phyloP scores from a whole-genome alignment of 2,329 filamentous ascomycete species.

The Epichloe sylvatica region DNA sequence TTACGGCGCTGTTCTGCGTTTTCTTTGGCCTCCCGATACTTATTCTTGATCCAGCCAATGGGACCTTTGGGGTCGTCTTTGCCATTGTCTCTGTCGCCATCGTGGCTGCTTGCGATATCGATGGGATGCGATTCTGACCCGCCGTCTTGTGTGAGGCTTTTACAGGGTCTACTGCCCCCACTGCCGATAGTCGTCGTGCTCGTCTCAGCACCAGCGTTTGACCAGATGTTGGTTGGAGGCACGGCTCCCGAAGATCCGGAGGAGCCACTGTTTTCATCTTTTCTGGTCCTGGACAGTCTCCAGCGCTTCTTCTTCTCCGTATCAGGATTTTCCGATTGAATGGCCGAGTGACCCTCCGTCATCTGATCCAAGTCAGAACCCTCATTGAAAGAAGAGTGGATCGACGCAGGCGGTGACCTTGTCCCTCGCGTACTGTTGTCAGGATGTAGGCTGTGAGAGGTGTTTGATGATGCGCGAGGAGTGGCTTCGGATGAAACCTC shows the following conservation, averaged over 20 bases:
- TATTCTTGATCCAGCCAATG: slow-evolving; percentile 45
- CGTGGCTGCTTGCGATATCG: slow-evolving; percentile 25
- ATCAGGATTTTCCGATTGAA: slow-evolving; percentile 34
- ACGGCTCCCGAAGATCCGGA: slow-evolving; percentile 27
- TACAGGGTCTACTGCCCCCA: slow-evolving; percentile 32
- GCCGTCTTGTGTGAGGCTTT: slow-evolving; percentile 38
- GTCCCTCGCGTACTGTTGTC: slow-evolving; percentile 45
- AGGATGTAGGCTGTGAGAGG: slow-evolving; percentile 28
- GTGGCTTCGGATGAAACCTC: slow-evolving; percentile 31
- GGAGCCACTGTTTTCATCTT: slow-evolving; percentile 38
- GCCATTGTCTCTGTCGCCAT: slow-evolving; percentile 22
- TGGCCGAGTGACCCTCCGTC: slow-evolving; percentile 38
- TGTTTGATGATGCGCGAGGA: slow-evolving; percentile 32
- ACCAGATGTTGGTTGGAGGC: slow-evolving; percentile 37
- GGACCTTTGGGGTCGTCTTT: slow-evolving; percentile 37
- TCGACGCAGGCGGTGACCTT: slow-evolving; percentile 61
- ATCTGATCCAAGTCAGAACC: slow-evolving; percentile 65
- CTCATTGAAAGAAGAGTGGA: slow-evolving; percentile 67
- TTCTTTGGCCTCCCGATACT: slow-evolving; percentile 46
- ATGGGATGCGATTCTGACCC: slow-evolving; percentile 30
- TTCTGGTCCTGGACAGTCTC: slow-evolving; percentile 54
- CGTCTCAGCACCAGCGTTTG: slow-evolving; percentile 48
- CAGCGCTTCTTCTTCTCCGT: slow-evolving; percentile 57
- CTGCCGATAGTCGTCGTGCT: slow-evolving; percentile 59
- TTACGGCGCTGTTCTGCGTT: slow-evolving; percentile 39